Conservation (phyloP, 116 monocot species). For the Zostera marina region DNA sequence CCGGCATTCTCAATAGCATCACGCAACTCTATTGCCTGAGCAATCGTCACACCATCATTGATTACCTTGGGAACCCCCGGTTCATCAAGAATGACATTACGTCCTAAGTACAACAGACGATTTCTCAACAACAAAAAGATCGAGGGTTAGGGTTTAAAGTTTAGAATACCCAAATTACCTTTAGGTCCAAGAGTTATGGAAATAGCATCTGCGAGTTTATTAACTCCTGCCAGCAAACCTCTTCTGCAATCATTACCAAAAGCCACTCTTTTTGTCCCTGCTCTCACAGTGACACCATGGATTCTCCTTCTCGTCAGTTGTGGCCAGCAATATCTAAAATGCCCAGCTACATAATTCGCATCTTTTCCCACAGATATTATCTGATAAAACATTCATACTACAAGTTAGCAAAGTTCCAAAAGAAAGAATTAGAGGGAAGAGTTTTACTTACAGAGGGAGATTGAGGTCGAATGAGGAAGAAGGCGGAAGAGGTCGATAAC, state of each 20-base stretch:
- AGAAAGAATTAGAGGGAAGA: neutral
- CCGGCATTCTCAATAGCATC: slow-evolving; percentile 82
- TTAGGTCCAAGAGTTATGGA: slow-evolving; percentile 84
- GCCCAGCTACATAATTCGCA: slow-evolving; percentile 5
- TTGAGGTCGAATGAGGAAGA: neutral
- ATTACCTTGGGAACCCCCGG: slow-evolving; percentile 79
- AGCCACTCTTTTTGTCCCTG: slow-evolving; percentile 59
- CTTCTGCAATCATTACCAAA: slow-evolving; percentile 56
- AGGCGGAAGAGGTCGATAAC: neutral
- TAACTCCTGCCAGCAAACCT: slow-evolving; percentile 41
- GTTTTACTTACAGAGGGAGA: neutral
- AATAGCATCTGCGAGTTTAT: slow-evolving; percentile 90
- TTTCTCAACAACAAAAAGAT: neutral
- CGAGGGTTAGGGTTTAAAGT: neutral
- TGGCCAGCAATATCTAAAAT: neutral
- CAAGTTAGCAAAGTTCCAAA: neutral
- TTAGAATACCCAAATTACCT: slow-evolving; percentile 20
- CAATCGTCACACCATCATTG: slow-evolving; percentile 94
- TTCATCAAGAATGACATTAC: slow-evolving; percentile 88
- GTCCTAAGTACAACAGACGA: slow-evolving; percentile 22
- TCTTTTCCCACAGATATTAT: slow-evolving; percentile 7
- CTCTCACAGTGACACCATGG: slow-evolving; percentile 14
- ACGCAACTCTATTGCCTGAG: slow-evolving; percentile 60
- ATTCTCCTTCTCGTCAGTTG: slow-evolving; percentile 9
- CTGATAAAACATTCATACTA: neutral